These are phyloP conservation scores for Lepidium aucheri DNA, from an alignment of 345 rosid species.

Conservation along the genomic window DNA sequence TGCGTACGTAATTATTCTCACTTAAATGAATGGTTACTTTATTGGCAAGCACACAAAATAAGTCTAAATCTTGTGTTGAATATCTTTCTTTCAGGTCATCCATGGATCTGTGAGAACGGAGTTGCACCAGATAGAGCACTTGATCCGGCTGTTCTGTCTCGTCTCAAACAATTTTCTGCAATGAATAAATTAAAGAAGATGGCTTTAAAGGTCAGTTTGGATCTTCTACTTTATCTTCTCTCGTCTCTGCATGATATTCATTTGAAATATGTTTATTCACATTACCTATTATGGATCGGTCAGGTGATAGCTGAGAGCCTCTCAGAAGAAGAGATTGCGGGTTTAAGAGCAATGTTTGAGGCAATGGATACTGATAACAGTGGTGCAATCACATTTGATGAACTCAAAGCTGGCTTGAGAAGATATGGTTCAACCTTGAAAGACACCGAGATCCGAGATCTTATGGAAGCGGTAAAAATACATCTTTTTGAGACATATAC, in stretches of 20 bases:
- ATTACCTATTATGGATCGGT: constrained; percentile 9
- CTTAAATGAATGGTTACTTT: not conserved
- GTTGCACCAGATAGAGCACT: constrained; percentile 96
- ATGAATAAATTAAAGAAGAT: constrained; percentile 98
- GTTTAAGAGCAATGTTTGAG: constrained; percentile 83
- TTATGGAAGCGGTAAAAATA: constrained; percentile 87
- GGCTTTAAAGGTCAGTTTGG: constrained; percentile 67
- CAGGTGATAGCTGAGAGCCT: constrained; percentile 99
- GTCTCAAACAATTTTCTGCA: constrained; percentile 94
- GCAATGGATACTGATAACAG: constrained; percentile 96
- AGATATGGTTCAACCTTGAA: constrained; percentile 94
- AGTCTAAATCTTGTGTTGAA: constrained; percentile 38
- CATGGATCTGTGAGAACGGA: constrained; percentile 96
- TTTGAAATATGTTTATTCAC: not conserved
- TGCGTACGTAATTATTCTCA: constrained; percentile 51
- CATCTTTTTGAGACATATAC: not conserved
- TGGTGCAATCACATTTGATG: constrained; percentile 97
- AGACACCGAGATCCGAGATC: constrained; percentile 90
- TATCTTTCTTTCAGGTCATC: constrained; percentile 57
- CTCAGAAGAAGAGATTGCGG: constrained; percentile 99
- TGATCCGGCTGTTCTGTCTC: constrained; percentile 96
- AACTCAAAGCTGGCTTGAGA: constrained; percentile 94
- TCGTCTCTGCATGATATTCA: not conserved
- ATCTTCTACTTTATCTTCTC: not conserved
- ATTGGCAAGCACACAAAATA: not conserved